Evolutionary conservation across 306 rosid species (phyloP), one percentile per base, ranked within the genome.

Genomic region (Ormosia emarginata): DNA sequence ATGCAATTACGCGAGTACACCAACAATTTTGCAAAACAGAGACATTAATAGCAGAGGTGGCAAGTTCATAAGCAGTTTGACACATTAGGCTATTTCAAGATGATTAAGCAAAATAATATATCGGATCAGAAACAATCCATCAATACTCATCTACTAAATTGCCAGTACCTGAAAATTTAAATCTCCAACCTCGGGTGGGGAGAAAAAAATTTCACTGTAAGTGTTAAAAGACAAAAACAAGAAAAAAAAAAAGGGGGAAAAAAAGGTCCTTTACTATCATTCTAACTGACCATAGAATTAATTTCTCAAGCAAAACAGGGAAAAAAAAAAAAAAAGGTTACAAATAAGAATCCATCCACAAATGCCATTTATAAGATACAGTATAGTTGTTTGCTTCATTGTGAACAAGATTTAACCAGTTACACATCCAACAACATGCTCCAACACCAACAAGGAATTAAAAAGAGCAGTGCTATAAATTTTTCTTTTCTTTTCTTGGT

Each of bases 371-470:
- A 9, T 39, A 40, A 75, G 69, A 44, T 44, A 68, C 32, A 17
- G 3, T 5, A 4, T 5, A 44, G 12, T 9, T 7, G 63, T n/a
- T 56, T 40, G 56, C 36, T 53, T 53, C 56, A 17, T 52, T 53
- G 34, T 56, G 17, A 40, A 78, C 12, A 8, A 24, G 40, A 33
- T 65, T 52, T 47, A 63, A 65, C 63, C 4, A 77, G 41, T 62
- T 33, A 36, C 73, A 58, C 58, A 69, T 75, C 39, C 29, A 36
- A 56, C 65, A 82, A 76, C 46, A 40, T 64, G 67, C 71, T 67
- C 15, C 65, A 13, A 67, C 34, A 53, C 29, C 37, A 8, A 10
- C 17, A 24, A 63, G 44, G 36, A 82, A 37, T 15, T 49, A 36
- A 29, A 44, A 6, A 52, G 7, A 59, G 70, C 33, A 43, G n/a